These are phyloP conservation scores for Adansonia grandidieri DNA, from an alignment of 441 rosid species.

Conservation along the genomic window DNA sequence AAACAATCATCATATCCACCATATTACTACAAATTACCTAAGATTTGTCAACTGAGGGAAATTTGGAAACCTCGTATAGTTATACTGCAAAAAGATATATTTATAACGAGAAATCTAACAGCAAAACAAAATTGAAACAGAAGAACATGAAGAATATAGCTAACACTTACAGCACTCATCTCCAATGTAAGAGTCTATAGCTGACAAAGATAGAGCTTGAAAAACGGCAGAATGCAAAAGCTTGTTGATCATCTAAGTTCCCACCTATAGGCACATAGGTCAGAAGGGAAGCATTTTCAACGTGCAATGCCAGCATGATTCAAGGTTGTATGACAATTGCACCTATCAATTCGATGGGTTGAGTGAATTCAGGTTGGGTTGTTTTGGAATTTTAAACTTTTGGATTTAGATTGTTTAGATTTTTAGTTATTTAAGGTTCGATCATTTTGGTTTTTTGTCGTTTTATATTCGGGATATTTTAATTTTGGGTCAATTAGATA, in stretches of 20 bases:
- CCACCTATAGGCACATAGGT: constrained; percentile 12
- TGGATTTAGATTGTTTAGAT: no score
- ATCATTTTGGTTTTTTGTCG: no score
- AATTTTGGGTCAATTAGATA: no score
- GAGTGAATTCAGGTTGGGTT: no score
- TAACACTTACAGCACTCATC: constrained; percentile 19
- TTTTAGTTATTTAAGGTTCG: no score
- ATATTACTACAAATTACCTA: constrained; percentile 13
- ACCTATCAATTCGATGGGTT: no score
- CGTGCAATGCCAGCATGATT: neutral
- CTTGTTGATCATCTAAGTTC: constrained; percentile 20
- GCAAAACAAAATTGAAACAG: neutral
- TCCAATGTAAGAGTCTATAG: constrained; percentile 14
- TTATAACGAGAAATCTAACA: constrained; percentile 11
- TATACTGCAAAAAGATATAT: constrained; percentile 14
- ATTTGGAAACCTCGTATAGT: neutral
- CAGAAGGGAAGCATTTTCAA: constrained; percentile 16
- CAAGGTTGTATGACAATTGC: no score
- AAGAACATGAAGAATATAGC: neutral
- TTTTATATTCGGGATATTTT: no score
- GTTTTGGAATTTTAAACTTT: no score
- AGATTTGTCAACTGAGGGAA: constrained; percentile 14
- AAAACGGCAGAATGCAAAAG: constrained; percentile 5
- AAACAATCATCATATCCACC: constrained; percentile 18
- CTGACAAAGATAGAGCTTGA: constrained; percentile 16